A percentile compares a stretch with the other conserved stretches of the same genome.
phyloP scores from a whole-genome alignment of 1,284 basidiomycete species.

The Pseudozyma thailandica region DNA sequence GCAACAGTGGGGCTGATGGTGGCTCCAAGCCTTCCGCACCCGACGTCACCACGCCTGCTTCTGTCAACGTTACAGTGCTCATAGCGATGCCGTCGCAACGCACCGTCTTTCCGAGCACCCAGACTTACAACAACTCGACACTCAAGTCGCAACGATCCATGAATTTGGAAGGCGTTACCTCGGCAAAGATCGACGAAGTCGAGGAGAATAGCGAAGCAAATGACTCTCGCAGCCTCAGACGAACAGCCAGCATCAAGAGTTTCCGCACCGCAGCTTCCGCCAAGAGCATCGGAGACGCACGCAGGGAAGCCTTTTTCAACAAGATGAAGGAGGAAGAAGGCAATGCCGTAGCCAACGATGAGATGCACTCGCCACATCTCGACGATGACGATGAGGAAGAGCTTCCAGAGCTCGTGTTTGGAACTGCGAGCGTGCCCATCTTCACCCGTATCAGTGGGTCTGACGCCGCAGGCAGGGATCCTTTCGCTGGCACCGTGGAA shows the following conservation, averaged over 20 bases:
- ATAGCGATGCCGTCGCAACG: conserved; percentile 62
- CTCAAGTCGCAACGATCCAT: conserved; percentile 29
- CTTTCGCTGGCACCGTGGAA: conserved; percentile 26
- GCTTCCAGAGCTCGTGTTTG: conserved; percentile 62
- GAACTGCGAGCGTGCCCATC: conserved; percentile 63
- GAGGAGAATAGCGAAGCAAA: conserved; percentile 32
- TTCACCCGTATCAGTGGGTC: conserved; percentile 28
- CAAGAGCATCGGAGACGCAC: conserved; percentile 55
- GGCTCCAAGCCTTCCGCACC: conserved; percentile 4
- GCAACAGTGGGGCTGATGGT: conserved; percentile 4
- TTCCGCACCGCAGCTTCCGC: conserved; percentile 46
- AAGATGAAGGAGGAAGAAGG: conserved; percentile 36
- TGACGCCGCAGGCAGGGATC: conserved; percentile 11
- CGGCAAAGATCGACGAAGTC: conserved; percentile 46
- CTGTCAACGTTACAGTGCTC: conserved; percentile 59
- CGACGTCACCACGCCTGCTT: conserved; percentile 39
- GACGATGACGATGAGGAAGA: conserved; percentile 61
- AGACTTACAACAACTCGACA: conserved; percentile 14
- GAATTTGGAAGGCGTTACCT: conserved; percentile 18
- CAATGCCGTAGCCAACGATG: conserved; percentile 8
- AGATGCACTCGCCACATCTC: conserved; percentile 15
- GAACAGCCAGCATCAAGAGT: conserved; percentile 56
- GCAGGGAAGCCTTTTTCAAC: conserved; percentile 58
- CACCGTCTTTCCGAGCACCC: conserved; percentile 51
- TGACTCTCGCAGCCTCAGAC: conserved; percentile 24